Evolutionary conservation across 2,329 filamentous ascomycete genomes (phyloP), one percentile per base, ranked within the genome.

Genomic region (Podosphaera xanthii): DNA sequence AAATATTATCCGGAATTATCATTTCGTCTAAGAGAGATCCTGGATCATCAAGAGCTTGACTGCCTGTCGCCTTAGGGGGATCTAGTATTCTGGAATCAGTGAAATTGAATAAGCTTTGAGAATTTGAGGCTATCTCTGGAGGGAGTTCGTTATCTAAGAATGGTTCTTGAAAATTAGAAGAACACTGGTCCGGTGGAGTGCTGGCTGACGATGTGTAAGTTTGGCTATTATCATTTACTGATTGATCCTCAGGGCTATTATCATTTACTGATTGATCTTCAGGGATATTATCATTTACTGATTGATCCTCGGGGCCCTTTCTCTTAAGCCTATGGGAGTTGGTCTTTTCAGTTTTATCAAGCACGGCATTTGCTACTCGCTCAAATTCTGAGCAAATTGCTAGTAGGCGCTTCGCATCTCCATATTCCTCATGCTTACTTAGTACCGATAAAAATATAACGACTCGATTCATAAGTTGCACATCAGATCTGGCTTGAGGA

Each of bases 361-460:
- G 82, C 7, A 95, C 88, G 2, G 89, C 82, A 67, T 84, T 87
- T 42, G 89, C 89, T 63, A 98, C 96, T 60, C 92, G 82, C 70
- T 95, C 90, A 65, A 98, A 98, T 67, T 98, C 92, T n/a, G 87
- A 81, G 70, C 91, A 97, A 0, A 97, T 84, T 33, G 84, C 85
- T 22, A 96, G 79, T 88, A 97, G 97, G 57, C 92, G 86, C 69
- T 88, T 87, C 4, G 97, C 87, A 66, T 87, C 90, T 49, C 89
- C 87, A 60, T 90, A 92, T 60, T 89, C 86, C 63, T 90, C 87
- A 66, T 97, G 91, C 42, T 85, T 80, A n/a, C 86, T 86, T 10
- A 98, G 77, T 71, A 87, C 90, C 2, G 86, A 88, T 40, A 98
- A 73, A 71, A 97, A 98, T 50, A 83, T 89, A 59, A 97, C 90